Evolutionary conservation across 2,329 filamentous ascomycete genomes (phyloP).

Genomic region (Diplodia sapinea): DNA sequence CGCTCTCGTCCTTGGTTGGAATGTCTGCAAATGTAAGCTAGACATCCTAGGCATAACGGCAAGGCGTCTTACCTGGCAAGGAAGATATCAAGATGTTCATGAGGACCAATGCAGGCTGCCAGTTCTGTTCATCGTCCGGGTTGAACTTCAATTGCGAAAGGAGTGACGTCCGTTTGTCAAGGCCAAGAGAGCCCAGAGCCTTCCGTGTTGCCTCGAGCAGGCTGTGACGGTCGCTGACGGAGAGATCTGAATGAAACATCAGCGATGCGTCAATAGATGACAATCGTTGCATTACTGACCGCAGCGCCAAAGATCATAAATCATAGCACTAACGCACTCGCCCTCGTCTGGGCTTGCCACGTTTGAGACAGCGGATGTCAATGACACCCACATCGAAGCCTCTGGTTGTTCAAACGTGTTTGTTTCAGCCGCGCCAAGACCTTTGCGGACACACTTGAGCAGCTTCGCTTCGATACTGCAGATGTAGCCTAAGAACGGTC

Average conservation of each 20-base stretch:
- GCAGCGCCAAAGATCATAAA: constrained; percentile 25
- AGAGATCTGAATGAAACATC: constrained; percentile 22
- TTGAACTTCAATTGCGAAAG: constrained; percentile 23
- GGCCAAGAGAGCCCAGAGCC: constrained; percentile 16
- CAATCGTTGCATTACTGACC: constrained; percentile 6
- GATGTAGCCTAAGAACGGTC: constrained; percentile 1
- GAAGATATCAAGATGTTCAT: constrained; percentile 28
- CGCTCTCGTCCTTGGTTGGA: constrained; percentile 20
- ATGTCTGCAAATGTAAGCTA: constrained; percentile 19
- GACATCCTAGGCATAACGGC: not conserved
- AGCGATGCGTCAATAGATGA: not conserved
- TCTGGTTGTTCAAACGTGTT: constrained; percentile 14
- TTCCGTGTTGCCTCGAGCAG: constrained; percentile 24
- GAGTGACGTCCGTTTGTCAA: constrained; percentile 18
- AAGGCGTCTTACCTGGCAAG: constrained; percentile 18
- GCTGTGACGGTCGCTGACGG: constrained; percentile 22
- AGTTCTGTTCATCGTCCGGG: constrained; percentile 15
- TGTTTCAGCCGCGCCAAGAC: not conserved
- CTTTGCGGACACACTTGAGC: constrained; percentile 18
- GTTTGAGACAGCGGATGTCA: constrained; percentile 20
- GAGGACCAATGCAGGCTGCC: constrained; percentile 13
- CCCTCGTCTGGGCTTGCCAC: constrained; percentile 24
- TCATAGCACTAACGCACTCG: constrained; percentile 21
- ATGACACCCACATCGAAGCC: constrained; percentile 28
- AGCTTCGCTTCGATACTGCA: constrained; percentile 30